Conservation (phyloP, 164 flowering plant species). For the Buxus sempervirens region DNA sequence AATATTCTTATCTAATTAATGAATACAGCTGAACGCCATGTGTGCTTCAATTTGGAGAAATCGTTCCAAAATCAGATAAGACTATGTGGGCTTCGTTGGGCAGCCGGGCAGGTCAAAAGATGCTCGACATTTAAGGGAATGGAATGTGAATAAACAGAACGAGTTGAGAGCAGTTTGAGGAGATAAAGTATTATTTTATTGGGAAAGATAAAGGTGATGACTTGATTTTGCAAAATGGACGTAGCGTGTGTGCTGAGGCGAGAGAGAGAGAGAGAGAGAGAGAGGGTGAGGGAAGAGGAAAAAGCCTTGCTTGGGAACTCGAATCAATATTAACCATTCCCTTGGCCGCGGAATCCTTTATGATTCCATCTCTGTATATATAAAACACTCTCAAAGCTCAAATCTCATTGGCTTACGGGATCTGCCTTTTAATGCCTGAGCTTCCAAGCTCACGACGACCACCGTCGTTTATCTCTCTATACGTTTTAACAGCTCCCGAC, state of each 20-base stretch:
- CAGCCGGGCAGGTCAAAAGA: not conserved
- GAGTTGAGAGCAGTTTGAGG: too few relatives aligned
- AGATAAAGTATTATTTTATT: too few relatives aligned
- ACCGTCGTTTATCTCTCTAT: not conserved
- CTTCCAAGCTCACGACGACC: conserved; percentile 5
- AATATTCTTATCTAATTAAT: too few relatives aligned
- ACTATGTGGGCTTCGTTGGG: too few relatives aligned
- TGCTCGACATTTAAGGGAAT: too few relatives aligned
- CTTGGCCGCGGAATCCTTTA: conserved; percentile 20
- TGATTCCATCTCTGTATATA: conserved; percentile 15
- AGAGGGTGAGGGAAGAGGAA: conserved; percentile 20
- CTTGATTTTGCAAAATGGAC: too few relatives aligned
- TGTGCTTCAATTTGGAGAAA: too few relatives aligned
- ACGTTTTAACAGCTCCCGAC: conserved; percentile 1
- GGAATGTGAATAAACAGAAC: too few relatives aligned
- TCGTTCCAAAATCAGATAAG: too few relatives aligned
- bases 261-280: conserved; percentile 10
- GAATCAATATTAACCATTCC: conserved; percentile 26
- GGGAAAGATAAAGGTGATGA: too few relatives aligned
- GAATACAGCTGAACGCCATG: too few relatives aligned
- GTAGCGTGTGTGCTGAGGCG: too few relatives aligned
- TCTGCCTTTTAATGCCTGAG: not conserved
- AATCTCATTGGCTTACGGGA: conserved; percentile 22
- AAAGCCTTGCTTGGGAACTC: conserved; percentile 44
- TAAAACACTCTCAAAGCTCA: conserved; percentile 19